Evolutionary conservation across 2,329 filamentous ascomycete species (phyloP), one percentile per base, ranked within the genome.

Genomic region (Huntiella omanensis): DNA sequence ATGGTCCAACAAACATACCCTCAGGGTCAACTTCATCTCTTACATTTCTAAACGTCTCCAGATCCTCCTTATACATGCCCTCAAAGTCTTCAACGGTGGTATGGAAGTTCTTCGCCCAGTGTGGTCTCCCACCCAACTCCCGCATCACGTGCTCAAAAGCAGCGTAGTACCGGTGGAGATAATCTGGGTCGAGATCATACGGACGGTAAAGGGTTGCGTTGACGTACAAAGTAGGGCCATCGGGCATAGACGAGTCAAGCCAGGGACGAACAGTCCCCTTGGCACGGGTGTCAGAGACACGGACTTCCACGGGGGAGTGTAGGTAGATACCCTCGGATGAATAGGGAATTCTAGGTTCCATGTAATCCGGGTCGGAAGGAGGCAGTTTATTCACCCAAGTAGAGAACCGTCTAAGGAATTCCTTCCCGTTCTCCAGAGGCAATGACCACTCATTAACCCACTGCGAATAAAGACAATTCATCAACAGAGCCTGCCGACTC

Each of bases 391-490:
- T 80, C 45, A 98, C 69, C 91, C 91, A 98, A 41, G 83, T 80
- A 35, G 80, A 83, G 10, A 98, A 70, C 7, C 91, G 77, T 32
- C 68, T 71, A 38, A 98, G 74, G 5, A 85, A 87, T 62, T 95
- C 87, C 11, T 88, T 88, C 0, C 91, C 91, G 53, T 81, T 80
- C 52, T 76, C 67, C 1, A 98, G 69, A 1, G 91, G 88, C 5
- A 98, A 71, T 0, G 88, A 88, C 91, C 91, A 98, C 60, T 98
- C 91, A 60, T 98, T 95, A 53, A 98, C 91, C 55, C 85, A 94
- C 58, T 98, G 91, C n/a, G 83, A 88, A 67, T 95, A 98, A 4
- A 96, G 73, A 57, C 91, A 98, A 65, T 98, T 91, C 83, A 98
- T 88, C 45, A 95, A 69, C 40, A 96, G 72, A 10, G 86, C 88